Evolutionary conservation across 345 rosid genomes (phyloP).

Genomic region (Euphorbia peplus): DNA sequence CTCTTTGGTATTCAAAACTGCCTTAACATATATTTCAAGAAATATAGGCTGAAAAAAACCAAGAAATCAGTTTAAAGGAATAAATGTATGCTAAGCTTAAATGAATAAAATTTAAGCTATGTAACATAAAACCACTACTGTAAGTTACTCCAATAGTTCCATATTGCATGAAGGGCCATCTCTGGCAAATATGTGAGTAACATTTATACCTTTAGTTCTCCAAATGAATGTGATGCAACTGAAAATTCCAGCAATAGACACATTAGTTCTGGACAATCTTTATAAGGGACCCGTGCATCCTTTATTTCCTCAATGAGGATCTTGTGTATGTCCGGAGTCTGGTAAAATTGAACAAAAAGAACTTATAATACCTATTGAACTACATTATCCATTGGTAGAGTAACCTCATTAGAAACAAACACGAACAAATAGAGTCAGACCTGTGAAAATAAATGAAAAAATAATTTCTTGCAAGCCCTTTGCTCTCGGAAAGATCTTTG

Average conservation of each 20-base stretch:
- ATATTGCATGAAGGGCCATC: neutral
- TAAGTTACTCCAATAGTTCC: neutral
- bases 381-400: neutral
- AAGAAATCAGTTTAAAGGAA: slow-evolving; percentile 3
- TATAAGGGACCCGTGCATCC: slow-evolving; percentile 62
- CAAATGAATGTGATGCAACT: slow-evolving; percentile 45
- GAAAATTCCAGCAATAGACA: slow-evolving; percentile 69
- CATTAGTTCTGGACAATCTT: slow-evolving; percentile 68
- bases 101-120: neutral
- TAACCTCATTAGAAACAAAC: neutral
- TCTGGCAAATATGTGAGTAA: neutral
- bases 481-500: slow-evolving; percentile 59
- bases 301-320: slow-evolving; percentile 59
- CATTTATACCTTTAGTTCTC: slow-evolving; percentile 59
- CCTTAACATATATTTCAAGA: slow-evolving; percentile 75
- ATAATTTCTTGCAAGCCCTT: slow-evolving; percentile 63
- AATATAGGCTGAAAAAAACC: slow-evolving; percentile 48
- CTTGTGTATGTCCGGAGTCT: slow-evolving; percentile 66
- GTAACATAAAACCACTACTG: slow-evolving; percentile 3
- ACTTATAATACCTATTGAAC: neutral
- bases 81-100: too few species aligned
- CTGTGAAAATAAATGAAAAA: slow-evolving; percentile 80
- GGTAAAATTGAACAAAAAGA: slow-evolving; percentile 28
- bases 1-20: slow-evolving; percentile 78
- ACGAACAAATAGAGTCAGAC: slow-evolving; percentile 28